Evolutionary conservation across 768 basidiomycete species (phyloP), one percentile per base, ranked within the genome.

Genomic region (Tephrocybe sp.): DNA sequence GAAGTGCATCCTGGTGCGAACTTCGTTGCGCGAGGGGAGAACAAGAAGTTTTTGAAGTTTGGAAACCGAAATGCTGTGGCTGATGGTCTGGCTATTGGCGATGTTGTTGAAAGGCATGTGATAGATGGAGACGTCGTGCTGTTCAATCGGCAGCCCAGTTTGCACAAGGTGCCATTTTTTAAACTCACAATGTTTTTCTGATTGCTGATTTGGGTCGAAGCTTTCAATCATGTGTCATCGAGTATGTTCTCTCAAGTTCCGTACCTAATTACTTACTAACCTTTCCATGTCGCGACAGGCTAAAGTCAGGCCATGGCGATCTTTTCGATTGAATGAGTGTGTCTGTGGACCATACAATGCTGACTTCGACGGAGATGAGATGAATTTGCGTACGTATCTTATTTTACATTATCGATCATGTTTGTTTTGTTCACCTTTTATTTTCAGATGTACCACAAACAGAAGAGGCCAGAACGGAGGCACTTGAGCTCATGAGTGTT

Each of bases 361-460:
- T 42, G 97, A 99, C 75, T 99, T 99, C 57, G 97, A 99, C 64
- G 97, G 97, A 53, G 97, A 99, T 64, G 97, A 99, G 67, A 99
- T 99, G 97, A 99, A 99, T 69, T 73, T 99, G 60, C 97, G 95
- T 94, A 61, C 60, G 91, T 64, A 7, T 23, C 22, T 3, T 43
- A 24, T 39, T 52, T n/a, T n/a, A n/a, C n/a, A n/a, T n/a, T 12
- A 30, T 23, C 22, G 44, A 15, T n/a, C n/a, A 19, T 24, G 30
- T 13, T 30, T 22, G 40, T 30, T 53, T 42, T 24, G 31, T 18
- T 43, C 37, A 56, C 39, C 52, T 30, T 3, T 47, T 39, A 18
- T 6, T 54, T 24, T 39, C 25, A 98, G 94, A 99, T 68, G 92
- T 99, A 1, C 97, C 97, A 0, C 97, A 99, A 68, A 99, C 97